Conservation (phyloP, 495 filamentous ascomycete genomes). For the Aspergillus funiculosus region DNA sequence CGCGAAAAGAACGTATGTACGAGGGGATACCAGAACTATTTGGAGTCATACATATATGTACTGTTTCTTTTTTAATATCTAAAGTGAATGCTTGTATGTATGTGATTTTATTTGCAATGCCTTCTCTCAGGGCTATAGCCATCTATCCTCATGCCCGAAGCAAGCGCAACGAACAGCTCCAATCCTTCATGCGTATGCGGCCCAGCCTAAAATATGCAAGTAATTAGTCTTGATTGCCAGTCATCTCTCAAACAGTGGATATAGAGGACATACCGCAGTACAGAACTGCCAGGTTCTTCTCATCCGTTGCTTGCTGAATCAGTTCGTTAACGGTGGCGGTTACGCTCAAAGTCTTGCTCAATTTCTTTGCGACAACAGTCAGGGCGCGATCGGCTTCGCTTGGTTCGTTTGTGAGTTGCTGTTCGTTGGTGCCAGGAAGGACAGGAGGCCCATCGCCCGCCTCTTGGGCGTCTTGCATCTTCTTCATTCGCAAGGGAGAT, state of each 20-base stretch:
- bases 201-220: slow-evolving; percentile 18
- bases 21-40: too few species aligned
- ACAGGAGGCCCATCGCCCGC: slow-evolving; percentile 38
- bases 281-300: slow-evolving; percentile 83
- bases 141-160: not conserved
- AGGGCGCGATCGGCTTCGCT: slow-evolving; percentile 89
- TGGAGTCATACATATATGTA: too few species aligned
- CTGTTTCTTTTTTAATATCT: too few species aligned
- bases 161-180: not conserved
- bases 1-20: too few species aligned
- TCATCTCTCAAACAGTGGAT: not conserved
- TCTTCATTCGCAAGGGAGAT: slow-evolving; percentile 76
- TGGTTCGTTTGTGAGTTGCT: slow-evolving; percentile 61
- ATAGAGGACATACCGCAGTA: slow-evolving; percentile 64
- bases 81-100: too few species aligned
- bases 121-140: not conserved
- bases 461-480: slow-evolving; percentile 62
- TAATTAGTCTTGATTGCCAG: not conserved
- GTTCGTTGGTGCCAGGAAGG: slow-evolving; percentile 31
- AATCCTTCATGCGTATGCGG: slow-evolving; percentile 20
- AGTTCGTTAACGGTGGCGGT: slow-evolving; percentile 93
- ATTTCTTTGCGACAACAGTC: slow-evolving; percentile 88
- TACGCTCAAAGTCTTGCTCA: slow-evolving; percentile 88
- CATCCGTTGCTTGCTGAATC: slow-evolving; percentile 92
- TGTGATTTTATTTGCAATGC: too few species aligned